Evolutionary conservation across 1,284 basidiomycete species (phyloP), one percentile per base, ranked within the genome.

Genomic region (Bjerkandera adusta): DNA sequence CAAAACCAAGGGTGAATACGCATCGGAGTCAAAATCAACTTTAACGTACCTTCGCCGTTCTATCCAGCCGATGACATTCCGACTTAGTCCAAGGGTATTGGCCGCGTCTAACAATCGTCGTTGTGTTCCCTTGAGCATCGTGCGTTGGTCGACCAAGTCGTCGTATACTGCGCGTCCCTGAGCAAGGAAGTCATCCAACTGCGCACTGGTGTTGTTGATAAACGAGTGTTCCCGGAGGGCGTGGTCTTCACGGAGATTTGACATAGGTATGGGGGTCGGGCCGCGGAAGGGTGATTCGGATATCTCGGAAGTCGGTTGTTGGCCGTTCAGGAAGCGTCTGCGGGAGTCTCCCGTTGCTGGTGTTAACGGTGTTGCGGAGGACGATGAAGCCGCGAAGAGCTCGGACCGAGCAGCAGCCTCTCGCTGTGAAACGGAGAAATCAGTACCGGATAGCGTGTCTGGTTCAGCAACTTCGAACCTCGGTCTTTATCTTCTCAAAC

Each of bases 51-150:
- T 95, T 65, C 94, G 75, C 56, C 85, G 78, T 63, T 97, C 95
- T 55, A 97, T 93, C 90, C 93, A 97, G 2, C 89, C 83, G 64
- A 97, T 97, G 20, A 95, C 93, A 63, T 95, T 81, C 53, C 92
- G 76, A 63, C 92, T 92, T 58, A 97, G 68, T 0, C 95, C 95
- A 39, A 97, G 68, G 13, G 92, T 95, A 67, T 97, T 97, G 34
- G 94, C 94, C 33, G 92, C 87, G 62, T 91, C 85, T 48, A 96
- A 66, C 39, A 97, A 66, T 48, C 89, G 76, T 54, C 81, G 77
- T 61, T 91, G 87, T 0, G 94, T 96, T 5, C 93, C 92, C 68
- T 97, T 97, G 51, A 97, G 70, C 63, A 97, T 83, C 57, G 89
- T 89, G 48, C 91, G 75, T 69, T 97, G 94, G 64, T 94, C 93